A percentile compares a stretch with the other conserved stretches of the same genome.
Evolutionary conservation across 176 grass and related monocot species (phyloP).

Genomic region (Oryza meyeriana): DNA sequence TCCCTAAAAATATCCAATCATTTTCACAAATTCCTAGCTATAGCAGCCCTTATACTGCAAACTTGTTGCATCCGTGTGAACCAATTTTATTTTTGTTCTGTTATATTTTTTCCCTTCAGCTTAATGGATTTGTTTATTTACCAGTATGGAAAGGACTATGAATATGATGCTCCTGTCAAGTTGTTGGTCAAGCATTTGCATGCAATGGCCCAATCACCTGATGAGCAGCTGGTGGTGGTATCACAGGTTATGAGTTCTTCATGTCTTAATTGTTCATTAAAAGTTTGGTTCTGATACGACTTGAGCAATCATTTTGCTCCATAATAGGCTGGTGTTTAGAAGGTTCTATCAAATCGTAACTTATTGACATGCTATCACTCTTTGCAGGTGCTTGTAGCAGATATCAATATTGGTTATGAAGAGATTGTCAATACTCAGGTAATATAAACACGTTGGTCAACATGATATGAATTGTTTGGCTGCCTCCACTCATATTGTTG

Average conservation of each 20-base stretch:
- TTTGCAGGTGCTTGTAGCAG: slow-evolving; percentile 83
- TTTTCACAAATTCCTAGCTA: not conserved
- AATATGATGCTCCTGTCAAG: slow-evolving; percentile 96
- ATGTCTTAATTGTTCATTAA: not conserved
- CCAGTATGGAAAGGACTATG: slow-evolving; percentile 97
- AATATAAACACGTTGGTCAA: not conserved
- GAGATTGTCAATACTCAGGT: slow-evolving; percentile 79
- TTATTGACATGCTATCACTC: not conserved
- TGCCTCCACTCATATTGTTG: not conserved
- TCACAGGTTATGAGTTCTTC: slow-evolving; percentile 70
- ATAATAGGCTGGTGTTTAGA: not conserved
- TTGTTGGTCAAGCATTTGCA: slow-evolving; percentile 97
- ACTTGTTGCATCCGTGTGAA: slow-evolving; percentile 8
- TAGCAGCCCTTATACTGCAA: not conserved
- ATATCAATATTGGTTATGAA: slow-evolving; percentile 98
- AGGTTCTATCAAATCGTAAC: not conserved
- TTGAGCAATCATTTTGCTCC: not conserved
- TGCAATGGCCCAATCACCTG: slow-evolving; percentile 83
- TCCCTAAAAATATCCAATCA: not conserved
- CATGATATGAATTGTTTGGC: not conserved
- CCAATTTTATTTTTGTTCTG: not conserved
- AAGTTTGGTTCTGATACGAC: not conserved
- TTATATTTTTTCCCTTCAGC: not conserved
- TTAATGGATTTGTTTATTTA: slow-evolving; percentile 20
- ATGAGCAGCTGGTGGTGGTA: slow-evolving; percentile 88